A percentile compares a stretch with the other conserved stretches of the same genome.
Evolutionary conservation across 371 early-diverging fungal species (phyloP).

Genomic region (Apophysomyces variabilis): DNA sequence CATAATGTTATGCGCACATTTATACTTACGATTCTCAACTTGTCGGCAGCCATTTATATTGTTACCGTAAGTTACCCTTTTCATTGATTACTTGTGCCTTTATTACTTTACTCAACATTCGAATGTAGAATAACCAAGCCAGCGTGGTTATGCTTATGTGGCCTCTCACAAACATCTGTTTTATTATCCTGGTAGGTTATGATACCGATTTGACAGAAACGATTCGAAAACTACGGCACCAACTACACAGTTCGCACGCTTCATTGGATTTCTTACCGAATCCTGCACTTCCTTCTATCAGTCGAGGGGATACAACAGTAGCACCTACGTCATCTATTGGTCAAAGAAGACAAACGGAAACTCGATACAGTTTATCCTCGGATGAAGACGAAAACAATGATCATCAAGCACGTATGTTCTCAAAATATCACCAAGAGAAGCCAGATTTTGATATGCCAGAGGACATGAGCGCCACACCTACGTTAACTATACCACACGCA

Average conservation of each 20-base stretch:
- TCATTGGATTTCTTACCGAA: neutral
- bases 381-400: neutral
- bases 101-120: neutral
- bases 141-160: slow-evolving; percentile 37
- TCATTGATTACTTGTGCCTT: neutral
- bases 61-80: slow-evolving; percentile 28
- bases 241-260: neutral
- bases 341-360: neutral
- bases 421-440: neutral
- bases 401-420: neutral
- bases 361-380: neutral
- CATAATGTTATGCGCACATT: slow-evolving; percentile 42
- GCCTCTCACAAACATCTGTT: slow-evolving; percentile 41
- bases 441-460: neutral
- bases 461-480: neutral
- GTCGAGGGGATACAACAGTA: neutral
- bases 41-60: slow-evolving; percentile 41
- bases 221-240: slow-evolving; percentile 22
- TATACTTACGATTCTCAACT: slow-evolving; percentile 36
- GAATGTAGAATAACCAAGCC: slow-evolving; percentile 16
- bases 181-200: slow-evolving; percentile 46
- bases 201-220: slow-evolving; percentile 44
- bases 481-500: neutral
- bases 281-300: neutral
- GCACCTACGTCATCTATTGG: neutral